A percentile compares a stretch with the other conserved stretches of the same genome.
phyloP scores from a whole-genome alignment of 805 yeast genomes.

The Metschnikowia amazonensis region DNA sequence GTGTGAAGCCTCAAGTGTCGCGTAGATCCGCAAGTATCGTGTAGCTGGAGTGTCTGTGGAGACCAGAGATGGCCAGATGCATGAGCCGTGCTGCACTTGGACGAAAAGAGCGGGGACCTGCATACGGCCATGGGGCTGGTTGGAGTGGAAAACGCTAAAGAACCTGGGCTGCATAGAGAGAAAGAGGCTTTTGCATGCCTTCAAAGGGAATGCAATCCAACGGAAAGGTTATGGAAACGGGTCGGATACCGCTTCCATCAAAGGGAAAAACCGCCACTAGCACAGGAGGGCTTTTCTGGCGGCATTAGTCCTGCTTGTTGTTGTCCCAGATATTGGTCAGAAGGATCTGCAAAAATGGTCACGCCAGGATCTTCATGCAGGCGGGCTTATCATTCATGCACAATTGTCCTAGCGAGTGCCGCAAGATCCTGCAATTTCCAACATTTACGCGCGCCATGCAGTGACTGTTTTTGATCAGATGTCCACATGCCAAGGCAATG shows the following conservation, averaged over 20 bases:
- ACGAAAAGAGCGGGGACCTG: neutral
- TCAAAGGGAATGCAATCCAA: neutral
- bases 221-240: neutral
- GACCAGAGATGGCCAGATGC: neutral
- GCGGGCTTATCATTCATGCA: slow-evolving; percentile 5
- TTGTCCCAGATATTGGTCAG: neutral
- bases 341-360: slow-evolving; percentile 1
- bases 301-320: neutral
- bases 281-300: too few relatives aligned
- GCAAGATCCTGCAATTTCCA: slow-evolving; percentile 4
- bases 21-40: neutral
- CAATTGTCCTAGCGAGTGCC: slow-evolving; percentile 3
- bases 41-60: neutral
- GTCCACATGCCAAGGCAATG: slow-evolving; percentile 1
- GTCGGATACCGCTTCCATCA: neutral
- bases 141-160: neutral
- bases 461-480: neutral
- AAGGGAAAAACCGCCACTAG: neutral
- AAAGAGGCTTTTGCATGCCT: slow-evolving; percentile 1
- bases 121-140: neutral
- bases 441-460: slow-evolving; percentile 4
- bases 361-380: slow-evolving; percentile 7
- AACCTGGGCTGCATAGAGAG: neutral
- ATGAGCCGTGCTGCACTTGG: neutral
- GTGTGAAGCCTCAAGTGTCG: neutral